Evolutionary conservation across 768 basidiomycete species (phyloP).

Genomic region (Kwoniella dejecticola): DNA sequence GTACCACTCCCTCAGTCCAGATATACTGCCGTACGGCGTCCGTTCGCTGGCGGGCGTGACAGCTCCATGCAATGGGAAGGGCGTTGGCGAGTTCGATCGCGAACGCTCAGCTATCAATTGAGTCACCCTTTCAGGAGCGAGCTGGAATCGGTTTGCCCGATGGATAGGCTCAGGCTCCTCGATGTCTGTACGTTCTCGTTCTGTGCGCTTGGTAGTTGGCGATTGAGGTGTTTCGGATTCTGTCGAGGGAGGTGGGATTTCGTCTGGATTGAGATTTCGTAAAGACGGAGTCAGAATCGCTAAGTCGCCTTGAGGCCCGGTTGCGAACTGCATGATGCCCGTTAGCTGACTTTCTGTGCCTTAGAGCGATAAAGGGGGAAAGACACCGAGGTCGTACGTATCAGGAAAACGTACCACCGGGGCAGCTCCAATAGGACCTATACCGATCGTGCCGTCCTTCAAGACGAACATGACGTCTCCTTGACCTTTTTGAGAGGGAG

Average conservation of each 20-base stretch:
- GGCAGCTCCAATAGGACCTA: slow-evolving; percentile 39
- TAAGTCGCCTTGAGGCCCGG: slow-evolving; percentile 32
- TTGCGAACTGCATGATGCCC: slow-evolving; percentile 15
- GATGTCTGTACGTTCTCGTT: neutral
- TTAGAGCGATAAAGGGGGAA: neutral
- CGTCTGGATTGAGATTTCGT: slow-evolving; percentile 16
- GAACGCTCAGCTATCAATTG: slow-evolving; percentile 19
- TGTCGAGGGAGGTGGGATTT: neutral
- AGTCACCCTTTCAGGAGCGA: slow-evolving; percentile 27
- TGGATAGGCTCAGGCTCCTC: slow-evolving; percentile 8
- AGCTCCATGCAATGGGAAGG: slow-evolving; percentile 1
- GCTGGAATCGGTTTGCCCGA: slow-evolving; percentile 39
- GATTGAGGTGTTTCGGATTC: slow-evolving; percentile 4
- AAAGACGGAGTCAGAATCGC: slow-evolving; percentile 15
- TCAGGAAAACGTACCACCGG: slow-evolving; percentile 27
- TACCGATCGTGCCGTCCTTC: slow-evolving; percentile 48
- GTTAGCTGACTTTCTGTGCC: neutral
- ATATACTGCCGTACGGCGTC: slow-evolving; percentile 8
- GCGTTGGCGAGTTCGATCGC: slow-evolving; percentile 19
- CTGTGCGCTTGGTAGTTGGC: neutral
- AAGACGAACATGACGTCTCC: slow-evolving; percentile 45
- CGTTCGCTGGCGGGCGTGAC: neutral
- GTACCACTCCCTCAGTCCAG: slow-evolving; percentile 16
- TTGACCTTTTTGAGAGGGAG: slow-evolving; percentile 2
- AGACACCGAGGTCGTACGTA: neutral